Evolutionary conservation across 805 yeast genomes (phyloP), one percentile per base, ranked within the genome.

Genomic region (Komagataella populi): DNA sequence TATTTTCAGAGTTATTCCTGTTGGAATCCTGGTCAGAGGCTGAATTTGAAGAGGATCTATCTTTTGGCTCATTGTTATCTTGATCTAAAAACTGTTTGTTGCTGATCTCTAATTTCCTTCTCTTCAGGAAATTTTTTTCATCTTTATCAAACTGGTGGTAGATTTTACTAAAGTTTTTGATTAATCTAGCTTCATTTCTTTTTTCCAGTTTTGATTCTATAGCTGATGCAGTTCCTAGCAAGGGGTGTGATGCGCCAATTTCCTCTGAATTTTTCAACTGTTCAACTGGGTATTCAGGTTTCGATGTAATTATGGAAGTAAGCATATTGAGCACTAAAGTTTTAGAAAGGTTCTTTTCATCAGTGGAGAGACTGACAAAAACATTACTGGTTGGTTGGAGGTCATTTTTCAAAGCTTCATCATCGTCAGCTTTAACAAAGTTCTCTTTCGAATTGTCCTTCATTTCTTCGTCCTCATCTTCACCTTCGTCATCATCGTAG

Each of bases 101-200:
- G 52, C 87, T 83, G 57, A 84, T 85, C 59, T 87, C 95, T 36
- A 90, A 70, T 60, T 83, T 85, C 54, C 87, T 67, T 60, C 93
- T 74, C 59, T 87, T 85, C 51, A 82, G 70, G 51, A 87, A 70
- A 1, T 90, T 86, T 50, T 87, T 95, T 51, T 76, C 62, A 63
- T 86, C 95, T 60, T 80, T 77, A 62, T 86, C 95, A 60, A 84
- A 84, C 57, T 74, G 80, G 60, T 85, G 93, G 59, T 85, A 85
- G 3, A 84, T 77, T 56, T 78, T 83, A 65, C 81, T 81, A 68
- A 84, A 83, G 60, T 80, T 84, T 53, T 73, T 77, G 52, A 84
- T 78, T 47, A 77, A 53, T 50, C 63, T 64, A 14, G 64, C 49
- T 54, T 67, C 71, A 49, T 67, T 68, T 51, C 61, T 64, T 24